Conservation (phyloP, 2,329 filamentous ascomycete genomes). For the Fusarium austroafricanum region DNA sequence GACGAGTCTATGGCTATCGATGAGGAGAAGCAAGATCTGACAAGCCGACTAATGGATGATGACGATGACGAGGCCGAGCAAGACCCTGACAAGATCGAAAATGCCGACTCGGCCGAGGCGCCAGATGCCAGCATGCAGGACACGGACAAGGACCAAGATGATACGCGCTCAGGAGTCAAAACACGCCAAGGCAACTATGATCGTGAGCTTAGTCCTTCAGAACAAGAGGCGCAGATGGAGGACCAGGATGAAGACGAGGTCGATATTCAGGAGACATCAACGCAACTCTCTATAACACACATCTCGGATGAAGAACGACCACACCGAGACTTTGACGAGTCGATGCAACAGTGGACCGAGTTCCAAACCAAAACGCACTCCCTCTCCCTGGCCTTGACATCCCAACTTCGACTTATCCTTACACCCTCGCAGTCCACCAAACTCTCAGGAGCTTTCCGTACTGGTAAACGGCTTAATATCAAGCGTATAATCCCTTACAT, state of each 20-base stretch:
- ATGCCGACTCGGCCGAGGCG: constrained; percentile 49
- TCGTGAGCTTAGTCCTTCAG: constrained; percentile 59
- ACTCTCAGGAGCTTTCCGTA: constrained; percentile 95
- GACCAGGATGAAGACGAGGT: constrained; percentile 63
- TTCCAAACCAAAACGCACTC: constrained; percentile 88
- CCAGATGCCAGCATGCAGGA: constrained; percentile 57
- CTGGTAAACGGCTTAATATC: constrained; percentile 97
- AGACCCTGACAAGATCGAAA: constrained; percentile 59
- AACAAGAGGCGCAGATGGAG: constrained; percentile 57
- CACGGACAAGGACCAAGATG: constrained; percentile 61
- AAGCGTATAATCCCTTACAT: constrained; percentile 99
- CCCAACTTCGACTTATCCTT: constrained; percentile 94
- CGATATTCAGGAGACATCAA: constrained; percentile 64
- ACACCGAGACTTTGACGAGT: constrained; percentile 62
- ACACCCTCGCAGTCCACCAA: constrained; percentile 95
- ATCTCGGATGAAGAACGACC: constrained; percentile 61
- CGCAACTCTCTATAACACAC: constrained; percentile 79
- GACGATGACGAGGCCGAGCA: constrained; percentile 62
- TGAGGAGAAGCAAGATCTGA: constrained; percentile 67
- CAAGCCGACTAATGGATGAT: constrained; percentile 64
- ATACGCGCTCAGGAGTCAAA: constrained; percentile 69
- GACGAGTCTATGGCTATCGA: constrained; percentile 92
- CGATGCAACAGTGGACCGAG: constrained; percentile 82
- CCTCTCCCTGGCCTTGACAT: constrained; percentile 88
- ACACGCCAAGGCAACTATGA: constrained; percentile 70